Percentiles rank a stretch among this genome's conserved stretches.
Evolutionary conservation across 805 yeast genomes (phyloP).

Genomic region (Candida arabinofermentans): DNA sequence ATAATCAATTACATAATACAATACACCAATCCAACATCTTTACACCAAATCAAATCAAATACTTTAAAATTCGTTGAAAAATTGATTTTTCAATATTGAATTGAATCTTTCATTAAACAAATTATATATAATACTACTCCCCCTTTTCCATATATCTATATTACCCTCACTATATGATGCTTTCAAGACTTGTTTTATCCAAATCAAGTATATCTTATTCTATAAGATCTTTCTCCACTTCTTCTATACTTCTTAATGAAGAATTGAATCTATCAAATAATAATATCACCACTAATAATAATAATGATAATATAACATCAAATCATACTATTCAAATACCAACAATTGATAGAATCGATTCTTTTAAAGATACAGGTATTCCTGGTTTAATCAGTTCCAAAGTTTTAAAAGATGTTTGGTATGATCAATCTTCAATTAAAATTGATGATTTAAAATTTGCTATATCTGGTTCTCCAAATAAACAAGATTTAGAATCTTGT

Average conservation of each 20-base stretch:
- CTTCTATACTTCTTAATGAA: no score
- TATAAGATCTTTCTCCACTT: neutral
- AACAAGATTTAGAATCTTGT: slow-evolving; percentile 25
- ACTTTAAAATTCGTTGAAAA: neutral
- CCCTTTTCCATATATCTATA: no score
- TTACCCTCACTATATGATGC: no score
- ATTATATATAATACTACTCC: no score
- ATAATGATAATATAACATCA: neutral
- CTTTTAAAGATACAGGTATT: slow-evolving; percentile 33
- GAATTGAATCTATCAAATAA: no score
- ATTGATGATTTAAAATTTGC: slow-evolving; percentile 38
- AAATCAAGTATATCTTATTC: neutral
- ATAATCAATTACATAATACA: no score
- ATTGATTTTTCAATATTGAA: no score
- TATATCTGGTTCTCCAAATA: slow-evolving; percentile 28
- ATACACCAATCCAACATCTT: neutral
- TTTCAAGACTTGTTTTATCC: neutral
- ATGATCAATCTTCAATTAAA: slow-evolving; percentile 37
- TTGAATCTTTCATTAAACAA: no score
- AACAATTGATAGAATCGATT: slow-evolving; percentile 21
- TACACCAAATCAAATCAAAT: neutral
- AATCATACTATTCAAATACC: slow-evolving; percentile 22
- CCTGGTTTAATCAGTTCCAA: slow-evolving; percentile 45
- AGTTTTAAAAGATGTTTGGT: slow-evolving; percentile 51
- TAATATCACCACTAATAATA: neutral